Evolutionary conservation across 106 monocot species (phyloP), one percentile per base, ranked within the genome.

Genomic region (Acorus calamus): DNA sequence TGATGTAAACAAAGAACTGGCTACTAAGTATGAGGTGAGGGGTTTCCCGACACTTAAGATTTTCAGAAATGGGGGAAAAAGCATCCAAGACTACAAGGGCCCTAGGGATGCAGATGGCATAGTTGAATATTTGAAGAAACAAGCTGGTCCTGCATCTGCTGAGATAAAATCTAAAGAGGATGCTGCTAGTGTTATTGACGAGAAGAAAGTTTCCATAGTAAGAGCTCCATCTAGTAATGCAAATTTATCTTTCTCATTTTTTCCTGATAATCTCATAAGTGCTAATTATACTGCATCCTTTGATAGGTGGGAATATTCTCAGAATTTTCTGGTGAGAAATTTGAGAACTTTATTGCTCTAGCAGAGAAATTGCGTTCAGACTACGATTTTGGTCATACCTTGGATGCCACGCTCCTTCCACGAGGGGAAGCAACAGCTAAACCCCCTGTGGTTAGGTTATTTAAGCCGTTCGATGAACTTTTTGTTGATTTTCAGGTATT

Each of bases 381-480:
- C 54, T 96, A 90, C 62, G 82, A 77, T 57, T 96, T 96, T 80
- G 77, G 72, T 51, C 94, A 96, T 72, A 80, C 87, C 3, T 55
- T 65, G 62, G 84, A 90, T 73, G 82, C 90, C 58, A 85, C 90
- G 64, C 62, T 84, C 28, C 84, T 96, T 66, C 90, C 87, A 53
- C 81, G 66, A 68, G 94, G 94, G 14, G 87, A 96, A 62, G 53
- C 65, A 55, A 58, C 52, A 46, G 77, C 76, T 5, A 67, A 71
- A 5, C 28, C 61, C 2, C 94, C 94, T 5, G 4, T 74, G 8
- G 74, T 96, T 60, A 84, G 94, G 63, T 67, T 96, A 46, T 80
- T 91, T 61, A 96, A 96, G 65, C 94, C 90, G 53, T 96, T 91
- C 73, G 94, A 96, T 58, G 94, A 96, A 68, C 82, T 85, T 55